Base-by-base conservation (phyloP, 1,284 basidiomycete genomes). In the Cutaneotrichosporon daszewskae region DNA sequence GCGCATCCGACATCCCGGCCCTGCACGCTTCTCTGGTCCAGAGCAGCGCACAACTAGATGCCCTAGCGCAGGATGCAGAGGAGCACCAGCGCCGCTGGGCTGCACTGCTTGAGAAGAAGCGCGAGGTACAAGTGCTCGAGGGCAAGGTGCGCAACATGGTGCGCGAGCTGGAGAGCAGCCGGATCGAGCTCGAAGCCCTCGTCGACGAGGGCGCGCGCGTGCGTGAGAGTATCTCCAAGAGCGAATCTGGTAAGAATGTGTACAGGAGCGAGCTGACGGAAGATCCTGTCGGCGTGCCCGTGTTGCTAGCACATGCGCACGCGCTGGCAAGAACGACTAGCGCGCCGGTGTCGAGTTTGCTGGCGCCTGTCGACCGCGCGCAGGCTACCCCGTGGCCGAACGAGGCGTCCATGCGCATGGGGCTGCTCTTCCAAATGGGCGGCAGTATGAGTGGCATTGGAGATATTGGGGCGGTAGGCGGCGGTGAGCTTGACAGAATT, bases 371-470 rank as follows among this genome's bases (percentile, higher is more conserved):
- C n/a, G n/a, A n/a, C n/a, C 28, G 32, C 49, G 12, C 43, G 47
- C 53, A 59, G 34, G 58, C 54, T 18, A 42, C 47, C 7, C 67
- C 67, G 8, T 69, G 62, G 61, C 67, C 67, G 1, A 62, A 54
- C 14, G 67, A 69, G 46, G 53, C 50, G 37, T 47, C 42, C 10
- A 69, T 69, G 67, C 53, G 67, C 10, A 43, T 51, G 51, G 67
- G 67, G 8, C 43, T 67, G 19, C 45, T 69, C 33, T 69, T 66
- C 54, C 58, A 60, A 52, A 53, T 63, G 32, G 53, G 59, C 34
- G 66, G 66, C 12, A 64, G 58, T 42, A 68, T 69, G 67, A 53
- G 51, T 18, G 55, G 60, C 2, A 47, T 62, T 23, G 67, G 67
- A 11, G 55, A 64, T 25, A 52, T 52, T 3, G 64, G 62, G 11